Base-by-base conservation (phyloP, 495 filamentous ascomycete species). In the Aspergillus steynii region DNA sequence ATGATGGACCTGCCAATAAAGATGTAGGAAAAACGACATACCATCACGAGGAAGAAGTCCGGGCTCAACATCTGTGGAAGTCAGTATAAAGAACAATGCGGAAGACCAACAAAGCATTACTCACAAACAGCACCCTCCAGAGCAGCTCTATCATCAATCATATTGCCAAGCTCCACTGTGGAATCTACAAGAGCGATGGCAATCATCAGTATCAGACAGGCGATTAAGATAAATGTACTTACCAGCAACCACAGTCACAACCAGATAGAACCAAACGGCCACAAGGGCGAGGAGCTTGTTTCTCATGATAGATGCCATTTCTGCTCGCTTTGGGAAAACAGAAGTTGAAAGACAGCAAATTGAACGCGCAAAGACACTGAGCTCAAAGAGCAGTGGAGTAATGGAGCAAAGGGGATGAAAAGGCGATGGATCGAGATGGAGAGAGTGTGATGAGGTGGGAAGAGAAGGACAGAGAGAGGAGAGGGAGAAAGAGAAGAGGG, bases 251-350 rank as follows among this genome's bases (percentile, higher is more conserved):
- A 52, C 46, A 45, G 32, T 28, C 4, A 42, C 34, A 29, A 45
- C 49, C 8, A 49, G 32, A 47, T 65, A 15, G 45, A 63, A 14
- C 59, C 29, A 65, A n/a, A 60, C 50, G 53, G 54, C 48, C 52
- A 66, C 50, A n/a, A 69, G 47, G 15, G 56, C 15, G 1, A 60
- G 14, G 3, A 66, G 37, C 42, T 61, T 63, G 45, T 25, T 50
- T n/a, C 27, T 31, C 42, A 59, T 50, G 1, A 59, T 56, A 32
- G 46, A 20, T 15, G 28, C 25, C 45, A 58, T 59, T 51, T 32
- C 26, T 42, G 4, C 37, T 42, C 37, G 3, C 37, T 12, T 42
- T 10, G 9, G 12, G 9, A 42, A 14, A 15, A 14, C 37, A 15
- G 12, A 15, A 14, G 14, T 8, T 14, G 37, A 42, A 42, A 42